Base-by-base conservation (phyloP, 768 basidiomycete species). In the Suillus lakei region DNA sequence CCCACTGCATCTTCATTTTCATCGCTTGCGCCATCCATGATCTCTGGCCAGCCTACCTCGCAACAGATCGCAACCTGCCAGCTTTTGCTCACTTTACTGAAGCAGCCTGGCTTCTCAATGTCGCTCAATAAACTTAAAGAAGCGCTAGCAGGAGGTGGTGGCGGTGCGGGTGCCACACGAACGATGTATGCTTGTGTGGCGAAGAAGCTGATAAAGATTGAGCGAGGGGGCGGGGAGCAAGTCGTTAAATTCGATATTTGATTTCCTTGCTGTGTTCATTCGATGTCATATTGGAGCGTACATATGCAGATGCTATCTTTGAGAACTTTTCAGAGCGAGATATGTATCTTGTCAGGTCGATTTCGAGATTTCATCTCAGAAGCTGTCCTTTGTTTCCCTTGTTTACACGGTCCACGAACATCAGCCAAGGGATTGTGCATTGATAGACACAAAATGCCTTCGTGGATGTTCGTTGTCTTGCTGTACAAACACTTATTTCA, bases 101-200 rank as follows among this genome's bases (percentile, higher is more conserved):
- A 78, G 21, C 78, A 85, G 12, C 86, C 88, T 0, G 77, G 82
- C 50, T 84, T 86, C 62, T 78, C 88, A 34, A 80, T 92, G 75
- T 79, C 90, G 12, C 74, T 93, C 16, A 87, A 84, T 68, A 84
- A 82, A 69, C 79, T 90, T 18, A 93, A 92, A 74, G 85, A 85
- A 59, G 73, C 81, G 26, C 76, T 93, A 26, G 76, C 81, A 8
- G 69, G 73, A 23, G 86, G 83, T 68, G 63, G 61, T 23, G 74
- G 77, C 26, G 82, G 81, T 21, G 79, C 82, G 63, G 83, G 85
- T 43, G 80, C 86, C 13, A 89, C 86, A 10, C 81, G 90, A 48
- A 85, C 91, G 18, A 74, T 93, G 15, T 94, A 92, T 70, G 87
- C 82, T 2, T 92, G 92, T 71, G 90, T 93, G n/a, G 92, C 90